Conservation (phyloP, 345 rosid species). For the Camelina sativa region DNA sequence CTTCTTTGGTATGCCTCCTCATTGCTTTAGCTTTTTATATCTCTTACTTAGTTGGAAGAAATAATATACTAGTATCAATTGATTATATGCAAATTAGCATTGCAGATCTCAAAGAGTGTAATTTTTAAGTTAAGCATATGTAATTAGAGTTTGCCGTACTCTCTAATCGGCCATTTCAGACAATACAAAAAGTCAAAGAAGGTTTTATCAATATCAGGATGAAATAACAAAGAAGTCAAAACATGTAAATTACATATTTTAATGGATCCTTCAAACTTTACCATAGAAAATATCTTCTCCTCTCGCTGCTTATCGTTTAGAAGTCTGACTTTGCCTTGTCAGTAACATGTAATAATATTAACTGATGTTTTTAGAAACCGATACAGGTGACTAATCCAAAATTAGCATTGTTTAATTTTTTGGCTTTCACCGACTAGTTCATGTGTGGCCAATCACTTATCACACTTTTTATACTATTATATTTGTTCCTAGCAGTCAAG, state of each 20-base stretch:
- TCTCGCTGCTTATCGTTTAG: background rate
- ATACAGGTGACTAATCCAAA: background rate
- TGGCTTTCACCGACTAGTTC: background rate
- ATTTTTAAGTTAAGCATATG: too few species aligned
- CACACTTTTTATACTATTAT: background rate
- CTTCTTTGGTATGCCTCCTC: background rate
- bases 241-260: background rate
- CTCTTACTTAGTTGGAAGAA: too few species aligned
- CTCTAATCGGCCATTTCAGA: background rate
- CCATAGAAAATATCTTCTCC: background rate
- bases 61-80: too few species aligned
- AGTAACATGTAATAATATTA: background rate
- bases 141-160: background rate
- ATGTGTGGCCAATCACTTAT: background rate
- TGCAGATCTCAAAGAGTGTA: background rate
- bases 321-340: conserved; percentile 1
- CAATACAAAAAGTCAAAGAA: background rate
- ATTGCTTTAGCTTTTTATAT: background rate
- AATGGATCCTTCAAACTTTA: background rate
- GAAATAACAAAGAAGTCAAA: conserved; percentile 9
- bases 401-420: background rate
- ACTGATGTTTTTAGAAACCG: background rate
- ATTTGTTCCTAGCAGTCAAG: background rate
- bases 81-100: background rate
- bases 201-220: background rate